Percentiles rank a stretch among this genome's conserved stretches.
phyloP scores from a whole-genome alignment of 345 rosid species.

The Anastatica hierochuntica region DNA sequence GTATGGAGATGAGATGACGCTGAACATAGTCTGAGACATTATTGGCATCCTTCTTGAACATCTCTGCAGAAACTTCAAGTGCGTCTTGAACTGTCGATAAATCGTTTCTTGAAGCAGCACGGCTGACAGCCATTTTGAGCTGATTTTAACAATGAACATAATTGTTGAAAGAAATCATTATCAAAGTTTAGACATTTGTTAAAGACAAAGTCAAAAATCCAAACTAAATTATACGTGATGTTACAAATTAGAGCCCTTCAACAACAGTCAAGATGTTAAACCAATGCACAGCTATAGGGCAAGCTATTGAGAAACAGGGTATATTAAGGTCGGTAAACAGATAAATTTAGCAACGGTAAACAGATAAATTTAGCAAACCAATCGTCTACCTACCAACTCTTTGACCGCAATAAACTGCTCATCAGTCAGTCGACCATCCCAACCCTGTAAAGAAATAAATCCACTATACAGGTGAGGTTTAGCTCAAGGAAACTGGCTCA shows the following conservation, averaged over 20 bases:
- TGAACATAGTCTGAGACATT: slow-evolving; percentile 86
- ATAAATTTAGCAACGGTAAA: not conserved
- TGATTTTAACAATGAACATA: slow-evolving; percentile 25
- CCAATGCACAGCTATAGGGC: not conserved
- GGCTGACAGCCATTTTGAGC: slow-evolving; percentile 93
- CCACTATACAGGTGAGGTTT: slow-evolving; percentile 29
- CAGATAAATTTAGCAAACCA: not conserved
- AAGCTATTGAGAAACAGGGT: slow-evolving; percentile 7
- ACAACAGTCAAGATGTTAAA: slow-evolving; percentile 3
- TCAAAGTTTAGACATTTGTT: not conserved
- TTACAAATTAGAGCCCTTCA: not conserved
- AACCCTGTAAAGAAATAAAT: slow-evolving; percentile 54
- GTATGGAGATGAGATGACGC: slow-evolving; percentile 83
- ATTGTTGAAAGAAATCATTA: slow-evolving; percentile 1
- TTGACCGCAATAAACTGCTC: slow-evolving; percentile 98
- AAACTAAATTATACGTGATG: not conserved
- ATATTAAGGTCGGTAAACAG: not conserved
- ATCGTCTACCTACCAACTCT: slow-evolving; percentile 60
- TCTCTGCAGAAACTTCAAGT: slow-evolving; percentile 97
- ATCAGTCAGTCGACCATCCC: slow-evolving; percentile 77
- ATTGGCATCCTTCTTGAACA: slow-evolving; percentile 86
- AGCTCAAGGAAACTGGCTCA: slow-evolving; percentile 5
- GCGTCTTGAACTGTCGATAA: slow-evolving; percentile 81
- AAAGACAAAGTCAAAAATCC: not conserved
- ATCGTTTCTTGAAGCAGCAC: slow-evolving; percentile 91